These are phyloP conservation scores for Yarrowia phangngaensis DNA, from an alignment of 805 yeast species.

Conservation along the genomic window DNA sequence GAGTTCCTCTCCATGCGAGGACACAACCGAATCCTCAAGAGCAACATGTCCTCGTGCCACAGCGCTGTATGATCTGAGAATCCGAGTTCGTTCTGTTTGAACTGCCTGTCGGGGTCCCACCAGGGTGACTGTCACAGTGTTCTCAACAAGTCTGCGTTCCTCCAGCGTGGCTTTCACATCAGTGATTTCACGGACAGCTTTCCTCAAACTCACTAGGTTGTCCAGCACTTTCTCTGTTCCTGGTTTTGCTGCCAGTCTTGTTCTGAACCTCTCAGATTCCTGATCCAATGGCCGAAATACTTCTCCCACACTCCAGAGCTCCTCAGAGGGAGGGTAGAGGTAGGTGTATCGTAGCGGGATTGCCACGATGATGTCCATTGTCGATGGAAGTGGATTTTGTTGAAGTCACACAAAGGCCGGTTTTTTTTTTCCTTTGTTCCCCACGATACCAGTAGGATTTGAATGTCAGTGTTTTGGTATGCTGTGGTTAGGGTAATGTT, in stretches of 20 bases:
- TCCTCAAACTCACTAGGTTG: slow-evolving; percentile 29
- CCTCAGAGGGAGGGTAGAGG: slow-evolving; percentile 18
- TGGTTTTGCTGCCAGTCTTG: slow-evolving; percentile 19
- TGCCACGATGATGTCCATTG: slow-evolving; percentile 26
- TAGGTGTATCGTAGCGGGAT: slow-evolving; percentile 28
- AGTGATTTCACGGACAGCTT: slow-evolving; percentile 26
- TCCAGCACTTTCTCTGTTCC: slow-evolving; percentile 27
- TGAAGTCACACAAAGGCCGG: too few relatives aligned
- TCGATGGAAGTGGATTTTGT: too few relatives aligned
- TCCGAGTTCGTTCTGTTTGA: slow-evolving; percentile 37
- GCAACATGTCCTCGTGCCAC: slow-evolving; percentile 38
- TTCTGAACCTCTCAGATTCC: slow-evolving; percentile 19
- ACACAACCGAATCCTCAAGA: slow-evolving; percentile 29
- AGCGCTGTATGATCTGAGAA: slow-evolving; percentile 41
- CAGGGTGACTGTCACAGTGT: slow-evolving; percentile 42
- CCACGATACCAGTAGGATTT: too few relatives aligned
- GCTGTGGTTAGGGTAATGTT: too few relatives aligned
- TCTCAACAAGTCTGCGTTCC: slow-evolving; percentile 41
- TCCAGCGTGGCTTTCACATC: slow-evolving; percentile 32
- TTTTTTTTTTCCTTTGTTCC: too few relatives aligned
- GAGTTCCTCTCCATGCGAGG: slow-evolving; percentile 28
- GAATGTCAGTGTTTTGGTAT: too few relatives aligned
- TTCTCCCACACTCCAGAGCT: slow-evolving; percentile 3
- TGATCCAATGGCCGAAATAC: slow-evolving; percentile 20
- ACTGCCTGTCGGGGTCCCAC: slow-evolving; percentile 39